Percentiles rank a stretch among this genome's conserved stretches.
Evolutionary conservation across 176 grass and related monocot genomes (phyloP).

Genomic region (Avena insularis): DNA sequence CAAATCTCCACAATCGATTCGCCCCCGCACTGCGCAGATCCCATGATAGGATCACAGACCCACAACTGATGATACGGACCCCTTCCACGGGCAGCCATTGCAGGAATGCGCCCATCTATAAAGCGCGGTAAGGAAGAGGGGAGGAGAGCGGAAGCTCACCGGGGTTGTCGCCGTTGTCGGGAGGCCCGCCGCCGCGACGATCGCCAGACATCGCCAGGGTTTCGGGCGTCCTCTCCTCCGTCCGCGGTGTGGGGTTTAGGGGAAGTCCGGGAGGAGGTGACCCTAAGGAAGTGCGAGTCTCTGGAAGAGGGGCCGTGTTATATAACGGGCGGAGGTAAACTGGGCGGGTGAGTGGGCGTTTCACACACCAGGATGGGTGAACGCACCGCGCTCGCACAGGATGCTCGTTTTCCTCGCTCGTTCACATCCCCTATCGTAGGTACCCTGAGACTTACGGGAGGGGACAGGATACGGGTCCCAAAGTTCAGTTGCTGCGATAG

Average conservation of each 20-base stretch:
- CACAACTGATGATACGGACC: background rate
- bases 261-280: background rate
- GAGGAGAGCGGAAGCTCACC: constrained; percentile 25
- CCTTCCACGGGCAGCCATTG: constrained; percentile 23
- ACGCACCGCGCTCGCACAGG: constrained; percentile 16
- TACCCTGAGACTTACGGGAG: background rate
- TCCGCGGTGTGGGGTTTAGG: constrained; percentile 25
- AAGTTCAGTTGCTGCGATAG: accelerated
- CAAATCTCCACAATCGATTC: background rate
- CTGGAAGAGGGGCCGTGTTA: background rate
- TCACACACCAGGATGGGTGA: background rate
- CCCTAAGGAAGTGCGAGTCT: background rate
- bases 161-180: constrained; percentile 32
- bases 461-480: background rate
- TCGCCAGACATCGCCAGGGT: constrained; percentile 33
- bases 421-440: background rate
- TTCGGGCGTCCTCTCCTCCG: background rate
- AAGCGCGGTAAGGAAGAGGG: background rate
- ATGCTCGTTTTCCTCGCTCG: background rate
- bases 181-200: constrained; percentile 17
- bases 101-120: background rate
- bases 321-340: background rate
- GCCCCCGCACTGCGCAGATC: background rate
- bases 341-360: background rate
- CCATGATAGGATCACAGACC: background rate